phyloP scores from a whole-genome alignment of 1,284 basidiomycete genomes.

The Sporisorium exsertum region DNA sequence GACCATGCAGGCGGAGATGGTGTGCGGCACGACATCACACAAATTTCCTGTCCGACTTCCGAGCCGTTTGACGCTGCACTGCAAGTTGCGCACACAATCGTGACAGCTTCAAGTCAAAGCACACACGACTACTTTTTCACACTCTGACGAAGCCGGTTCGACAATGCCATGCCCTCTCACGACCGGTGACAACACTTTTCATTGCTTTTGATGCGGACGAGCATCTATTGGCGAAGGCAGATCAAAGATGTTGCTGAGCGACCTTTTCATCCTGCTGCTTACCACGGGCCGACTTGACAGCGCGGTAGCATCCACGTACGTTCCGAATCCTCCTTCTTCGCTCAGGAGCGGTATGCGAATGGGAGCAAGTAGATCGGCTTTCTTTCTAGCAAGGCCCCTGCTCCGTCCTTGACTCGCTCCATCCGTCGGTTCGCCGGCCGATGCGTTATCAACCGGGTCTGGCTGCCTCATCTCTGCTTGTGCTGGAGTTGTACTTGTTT shows the following conservation, averaged over 20 bases:
- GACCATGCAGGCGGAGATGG: neutral
- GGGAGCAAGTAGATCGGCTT: neutral
- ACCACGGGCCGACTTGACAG: neutral
- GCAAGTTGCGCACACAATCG: constrained; percentile 24
- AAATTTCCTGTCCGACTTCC: constrained; percentile 10
- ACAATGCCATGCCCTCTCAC: neutral
- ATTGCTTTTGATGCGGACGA: neutral
- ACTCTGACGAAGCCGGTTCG: neutral
- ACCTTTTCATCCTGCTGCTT: constrained; percentile 15
- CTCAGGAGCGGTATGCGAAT: neutral
- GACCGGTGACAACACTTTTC: neutral
- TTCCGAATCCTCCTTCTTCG: neutral
- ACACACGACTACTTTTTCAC: neutral
- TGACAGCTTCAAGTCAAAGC: neutral
- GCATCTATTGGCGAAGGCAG: constrained; percentile 4
- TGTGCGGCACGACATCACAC: constrained; percentile 11
- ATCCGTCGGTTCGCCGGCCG: neutral
- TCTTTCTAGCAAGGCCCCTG: neutral
- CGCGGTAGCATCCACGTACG: neutral
- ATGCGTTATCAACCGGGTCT: neutral
- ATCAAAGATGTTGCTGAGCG: constrained; percentile 32
- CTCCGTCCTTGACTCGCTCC: neutral
- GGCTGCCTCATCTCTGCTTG: neutral
- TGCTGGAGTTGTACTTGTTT: no score
- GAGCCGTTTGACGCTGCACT: neutral